These are phyloP conservation scores for Aaosphaeria pasadenensis DNA, from an alignment of 2,329 filamentous ascomycete species.

Conservation along the genomic window DNA sequence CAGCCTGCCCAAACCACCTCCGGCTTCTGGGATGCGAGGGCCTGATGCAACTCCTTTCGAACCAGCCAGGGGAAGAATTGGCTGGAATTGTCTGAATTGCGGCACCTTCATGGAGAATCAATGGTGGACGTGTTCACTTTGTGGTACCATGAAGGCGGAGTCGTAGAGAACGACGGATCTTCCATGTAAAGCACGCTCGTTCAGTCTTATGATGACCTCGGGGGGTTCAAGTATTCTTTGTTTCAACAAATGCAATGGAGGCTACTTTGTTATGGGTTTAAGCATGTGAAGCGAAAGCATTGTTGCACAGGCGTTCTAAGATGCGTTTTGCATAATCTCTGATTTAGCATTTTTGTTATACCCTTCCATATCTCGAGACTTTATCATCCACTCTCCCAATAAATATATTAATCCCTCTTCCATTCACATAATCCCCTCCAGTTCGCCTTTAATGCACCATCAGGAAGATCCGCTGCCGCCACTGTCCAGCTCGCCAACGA, in stretches of 20 bases:
- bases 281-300: too few species aligned
- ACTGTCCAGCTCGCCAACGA: constrained; percentile 35
- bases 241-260: too few species aligned
- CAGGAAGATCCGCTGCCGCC: constrained; percentile 27
- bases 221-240: too few species aligned
- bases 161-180: constrained; percentile 10
- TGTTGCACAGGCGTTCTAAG: too few species aligned
- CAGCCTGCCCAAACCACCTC: constrained; percentile 28
- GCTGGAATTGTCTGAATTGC: constrained; percentile 59
- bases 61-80: constrained; percentile 48
- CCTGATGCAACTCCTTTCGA: constrained; percentile 38
- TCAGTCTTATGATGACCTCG: too few species aligned
- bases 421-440: constrained; percentile 28
- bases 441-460: constrained; percentile 27
- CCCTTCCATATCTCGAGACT: too few species aligned
- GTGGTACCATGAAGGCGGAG: constrained; percentile 56
- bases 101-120: constrained; percentile 62
- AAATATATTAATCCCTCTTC: too few species aligned
- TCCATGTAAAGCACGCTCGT: too few species aligned
- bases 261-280: too few species aligned
- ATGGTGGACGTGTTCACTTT: constrained; percentile 63
- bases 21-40: constrained; percentile 22
- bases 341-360: too few species aligned
- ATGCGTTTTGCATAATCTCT: too few species aligned
- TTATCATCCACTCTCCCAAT: too few species aligned